Conservation (phyloP, 2,329 filamentous ascomycete species). For the Beauveria asiatica region DNA sequence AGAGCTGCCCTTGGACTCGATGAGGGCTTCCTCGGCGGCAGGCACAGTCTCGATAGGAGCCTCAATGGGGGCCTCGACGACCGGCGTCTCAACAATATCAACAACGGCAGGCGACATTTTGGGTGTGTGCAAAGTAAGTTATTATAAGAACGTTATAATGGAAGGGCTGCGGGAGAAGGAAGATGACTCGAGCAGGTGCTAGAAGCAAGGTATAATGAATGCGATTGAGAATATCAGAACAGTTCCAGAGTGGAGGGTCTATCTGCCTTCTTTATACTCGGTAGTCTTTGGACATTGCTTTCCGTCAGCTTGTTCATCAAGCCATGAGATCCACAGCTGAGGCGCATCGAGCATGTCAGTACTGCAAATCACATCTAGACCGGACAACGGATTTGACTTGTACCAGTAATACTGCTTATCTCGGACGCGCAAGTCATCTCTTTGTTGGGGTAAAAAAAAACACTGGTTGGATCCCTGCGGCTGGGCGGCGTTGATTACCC, state of each 20-base stretch:
- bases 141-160: background rate
- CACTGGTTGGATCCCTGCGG: background rate
- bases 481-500: slow-evolving; percentile 3
- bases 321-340: background rate
- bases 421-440: background rate
- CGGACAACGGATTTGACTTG: slow-evolving; percentile 1
- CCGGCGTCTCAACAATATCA: slow-evolving; percentile 6
- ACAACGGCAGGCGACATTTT: slow-evolving; percentile 7
- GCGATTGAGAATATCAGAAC: background rate
- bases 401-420: slow-evolving; percentile 11
- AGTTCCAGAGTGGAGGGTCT: background rate
- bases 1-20: slow-evolving; percentile 9
- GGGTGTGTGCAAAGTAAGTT: background rate
- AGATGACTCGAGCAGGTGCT: background rate
- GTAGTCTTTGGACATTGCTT: background rate
- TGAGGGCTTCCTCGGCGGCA: background rate
- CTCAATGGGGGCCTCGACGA: background rate
- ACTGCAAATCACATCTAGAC: slow-evolving; percentile 2
- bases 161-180: background rate
- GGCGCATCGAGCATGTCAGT: background rate
- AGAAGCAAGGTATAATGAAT: background rate
- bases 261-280: slow-evolving; percentile 5
- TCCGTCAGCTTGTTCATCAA: background rate
- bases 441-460: background rate
- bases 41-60: background rate